Base-by-base conservation (phyloP, 1,284 basidiomycete genomes). In the Ustilago crameri region DNA sequence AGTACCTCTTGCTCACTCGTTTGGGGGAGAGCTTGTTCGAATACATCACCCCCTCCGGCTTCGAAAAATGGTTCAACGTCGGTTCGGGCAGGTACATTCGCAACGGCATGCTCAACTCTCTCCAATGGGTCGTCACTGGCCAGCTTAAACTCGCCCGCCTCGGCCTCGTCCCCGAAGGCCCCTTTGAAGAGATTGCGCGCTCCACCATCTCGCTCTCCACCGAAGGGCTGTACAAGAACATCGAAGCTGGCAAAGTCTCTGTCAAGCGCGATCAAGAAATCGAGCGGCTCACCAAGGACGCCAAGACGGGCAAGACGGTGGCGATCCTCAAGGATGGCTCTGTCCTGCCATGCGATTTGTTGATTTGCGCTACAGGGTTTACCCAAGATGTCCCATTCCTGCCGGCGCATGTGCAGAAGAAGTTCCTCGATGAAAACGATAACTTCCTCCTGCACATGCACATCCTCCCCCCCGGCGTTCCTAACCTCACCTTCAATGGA, bases 401-500 rank as follows among this genome's bases (percentile, higher is more conserved):
- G 17, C 53, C 68, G 4, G 30, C 48, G 10, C 37, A 66, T 15
- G 40, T 76, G 2, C 63, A 64, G 22, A 62, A 74, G 20, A 62
- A 75, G 26, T 72, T 77, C 38, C 42, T 75, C 8, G 76, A 79
- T 35, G 52, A 66, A 18, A 57, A 74, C 27, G 74, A 70, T 24
- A 69, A 79, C 59, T 79, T 75, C 34, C 46, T 76, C 24, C 60
- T 79, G 3, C 69, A 79, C 56, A 59, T 68, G 30, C 62, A 76
- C 40, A 76, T 79, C 30, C 46, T 73, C 4, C 77, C 77, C 46
- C 48, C 61, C 20, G 59, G 60, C 41, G 71, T 71, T 4, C 50
- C 59, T 43, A 68, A 75, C 35, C 51, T 79, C 8, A 78, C 76
- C 3, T 79, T 79, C 50, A 79, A 78, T 52, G 77, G 73, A 3